Evolutionary conservation across 2,329 filamentous ascomycete genomes (phyloP).

Genomic region (Colletotrichum liriopes): DNA sequence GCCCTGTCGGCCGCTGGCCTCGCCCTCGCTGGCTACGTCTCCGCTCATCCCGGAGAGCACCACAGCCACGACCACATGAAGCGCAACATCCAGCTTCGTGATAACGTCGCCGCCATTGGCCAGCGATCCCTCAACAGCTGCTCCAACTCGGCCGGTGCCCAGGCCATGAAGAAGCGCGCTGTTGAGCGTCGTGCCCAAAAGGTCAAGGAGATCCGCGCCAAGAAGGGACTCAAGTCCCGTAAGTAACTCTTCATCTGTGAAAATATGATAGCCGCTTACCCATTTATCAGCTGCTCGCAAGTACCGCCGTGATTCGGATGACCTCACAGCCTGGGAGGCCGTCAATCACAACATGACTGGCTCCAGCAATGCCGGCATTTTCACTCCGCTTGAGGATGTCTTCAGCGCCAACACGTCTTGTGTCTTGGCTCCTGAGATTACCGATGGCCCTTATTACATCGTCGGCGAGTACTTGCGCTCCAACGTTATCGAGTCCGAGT

Average conservation of each 20-base stretch:
- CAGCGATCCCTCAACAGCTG: constrained; percentile 59
- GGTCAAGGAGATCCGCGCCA: constrained; percentile 56
- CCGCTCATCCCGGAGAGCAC: constrained; percentile 53
- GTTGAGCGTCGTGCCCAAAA: constrained; percentile 57
- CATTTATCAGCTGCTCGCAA: constrained; percentile 50
- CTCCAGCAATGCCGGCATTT: constrained; percentile 49
- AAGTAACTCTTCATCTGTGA: background rate
- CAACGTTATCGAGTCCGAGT: constrained; percentile 60
- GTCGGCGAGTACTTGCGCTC: constrained; percentile 62
- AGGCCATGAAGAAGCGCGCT: constrained; percentile 57
- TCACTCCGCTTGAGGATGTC: constrained; percentile 51
- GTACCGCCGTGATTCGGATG: constrained; percentile 52
- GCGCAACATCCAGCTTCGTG: constrained; percentile 53
- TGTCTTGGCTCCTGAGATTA: constrained; percentile 34
- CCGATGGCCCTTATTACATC: constrained; percentile 51
- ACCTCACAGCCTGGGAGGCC: constrained; percentile 52
- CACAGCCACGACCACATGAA: constrained; percentile 51
- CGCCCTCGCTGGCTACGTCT: constrained; percentile 46
- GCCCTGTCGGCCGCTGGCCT: constrained; percentile 32
- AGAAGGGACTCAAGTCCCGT: constrained; percentile 44
- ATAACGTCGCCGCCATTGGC: constrained; percentile 50
- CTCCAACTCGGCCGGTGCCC: constrained; percentile 55
- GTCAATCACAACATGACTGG: constrained; percentile 54
- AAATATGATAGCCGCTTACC: constrained; percentile 40
- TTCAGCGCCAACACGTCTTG: constrained; percentile 38